These are phyloP conservation scores for Seiridium unicorne DNA, from an alignment of 2,329 filamentous ascomycete species.

Conservation along the genomic window DNA sequence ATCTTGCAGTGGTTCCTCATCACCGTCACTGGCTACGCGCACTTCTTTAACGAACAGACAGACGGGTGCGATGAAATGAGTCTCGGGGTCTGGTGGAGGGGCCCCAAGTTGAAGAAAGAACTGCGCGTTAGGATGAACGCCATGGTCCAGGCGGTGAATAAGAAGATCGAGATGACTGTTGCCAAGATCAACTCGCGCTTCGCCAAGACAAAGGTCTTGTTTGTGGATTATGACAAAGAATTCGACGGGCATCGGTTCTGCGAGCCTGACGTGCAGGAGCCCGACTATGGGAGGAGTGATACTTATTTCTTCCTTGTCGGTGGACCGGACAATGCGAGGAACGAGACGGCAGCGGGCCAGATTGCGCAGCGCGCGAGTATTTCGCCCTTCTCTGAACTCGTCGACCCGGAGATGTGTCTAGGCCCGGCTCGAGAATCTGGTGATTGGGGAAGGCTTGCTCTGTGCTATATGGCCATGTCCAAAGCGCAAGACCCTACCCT, in stretches of 20 bases:
- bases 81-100: conserved; percentile 44
- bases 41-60: conserved; percentile 46
- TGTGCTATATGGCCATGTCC: conserved; percentile 44
- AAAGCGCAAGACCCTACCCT: conserved; percentile 33
- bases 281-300: conserved; percentile 39
- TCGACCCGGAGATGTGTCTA: conserved; percentile 36
- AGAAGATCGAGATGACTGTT: conserved; percentile 34
- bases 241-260: conserved; percentile 47
- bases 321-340: conserved; percentile 36
- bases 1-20: conserved; percentile 31
- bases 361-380: conserved; percentile 17
- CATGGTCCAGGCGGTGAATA: conserved; percentile 41
- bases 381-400: conserved; percentile 27
- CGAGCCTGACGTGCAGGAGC: conserved; percentile 37
- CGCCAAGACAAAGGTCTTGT: conserved; percentile 33
- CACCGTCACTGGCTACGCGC: conserved; percentile 46
- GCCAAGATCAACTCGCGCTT: conserved; percentile 36
- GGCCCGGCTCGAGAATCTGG: conserved; percentile 30
- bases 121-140: conserved; percentile 40
- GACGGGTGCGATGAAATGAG: conserved; percentile 40
- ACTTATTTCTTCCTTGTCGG: conserved; percentile 50
- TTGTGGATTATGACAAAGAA: conserved; percentile 41
- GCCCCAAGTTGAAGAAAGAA: conserved; percentile 36
- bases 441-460: conserved; percentile 41
- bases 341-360: conserved; percentile 14